Base-by-base conservation (phyloP, 371 early-diverging fungal genomes). In the Nematocida major region DNA sequence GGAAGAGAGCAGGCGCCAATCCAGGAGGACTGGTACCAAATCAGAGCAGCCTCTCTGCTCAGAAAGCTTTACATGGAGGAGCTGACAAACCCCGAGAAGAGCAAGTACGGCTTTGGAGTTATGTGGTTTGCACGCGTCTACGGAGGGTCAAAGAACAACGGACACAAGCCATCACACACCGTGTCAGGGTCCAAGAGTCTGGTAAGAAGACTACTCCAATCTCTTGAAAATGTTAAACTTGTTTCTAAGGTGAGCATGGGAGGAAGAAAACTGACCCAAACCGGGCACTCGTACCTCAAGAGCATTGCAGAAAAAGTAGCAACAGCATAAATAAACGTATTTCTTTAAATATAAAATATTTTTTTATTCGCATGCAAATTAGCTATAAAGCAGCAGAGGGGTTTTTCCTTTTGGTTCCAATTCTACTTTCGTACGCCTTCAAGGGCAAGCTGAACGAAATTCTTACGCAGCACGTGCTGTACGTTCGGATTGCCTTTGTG, bases 1-100 rank as follows among this genome's bases (percentile, higher is more conserved):
- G 84, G 84, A 66, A 82, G 59, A 68, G 68, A 84, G 54, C 48
- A 66, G n/a, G 54, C 81, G 24, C 84, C 84, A n/a, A 49, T 45
- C n/a, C 54, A 69, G n/a, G 57, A 57, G 26, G 66, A 82, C 53
- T 84, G 84, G 84, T 84, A 80, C 51, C 76, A 79, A 34, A 66
- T 69, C 3, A 77, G 84, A 78, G 73, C 77, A 48, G 84, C 84
- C 4, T 80, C 83, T 28, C 66, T 84, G 39, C 38, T 84, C 15
- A 80, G 82, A 67, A 67, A 70, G 63, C 68, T 79, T 26, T 68
- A 67, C 68, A 79, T 79, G 47, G 67, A 73, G 49, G 47, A 73
- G 62, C 62, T 73, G 9, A 73, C 59, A 13, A 53, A 51, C 62
- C 47, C 62, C 49, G 65, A 63, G 28, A 63, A 63, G 49, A 39